Percentiles rank a stretch among this genome's conserved stretches.
phyloP scores from a whole-genome alignment of 306 rosid species.

The Pachyrhizus erosus region DNA sequence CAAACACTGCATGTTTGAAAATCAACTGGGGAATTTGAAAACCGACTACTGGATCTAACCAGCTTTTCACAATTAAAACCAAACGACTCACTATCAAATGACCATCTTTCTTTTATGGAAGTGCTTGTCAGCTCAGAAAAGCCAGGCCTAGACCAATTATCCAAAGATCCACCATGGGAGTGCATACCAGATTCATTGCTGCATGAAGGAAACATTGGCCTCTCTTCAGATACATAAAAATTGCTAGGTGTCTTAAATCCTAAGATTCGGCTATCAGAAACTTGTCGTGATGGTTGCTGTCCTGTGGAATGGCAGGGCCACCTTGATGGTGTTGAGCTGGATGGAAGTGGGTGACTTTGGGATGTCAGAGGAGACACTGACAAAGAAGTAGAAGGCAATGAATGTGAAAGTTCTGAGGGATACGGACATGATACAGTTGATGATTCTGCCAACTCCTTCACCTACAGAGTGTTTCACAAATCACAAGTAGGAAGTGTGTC shows the following conservation, averaged over 20 bases:
- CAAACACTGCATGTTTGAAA: conserved; percentile 69
- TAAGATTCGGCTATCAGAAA: conserved; percentile 64
- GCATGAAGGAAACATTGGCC: conserved; percentile 58
- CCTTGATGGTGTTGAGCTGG: conserved; percentile 64
- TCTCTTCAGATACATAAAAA: conserved; percentile 68
- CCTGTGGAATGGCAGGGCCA: conserved; percentile 68
- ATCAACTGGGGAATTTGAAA: conserved; percentile 68
- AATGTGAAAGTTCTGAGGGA: conserved; percentile 59
- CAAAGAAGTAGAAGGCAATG: conserved; percentile 73
- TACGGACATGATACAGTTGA: conserved; percentile 57
- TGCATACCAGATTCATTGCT: conserved; percentile 67
- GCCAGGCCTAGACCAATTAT: conserved; percentile 87
- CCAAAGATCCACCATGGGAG: conserved; percentile 76
- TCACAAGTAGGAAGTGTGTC: conserved; percentile 22
- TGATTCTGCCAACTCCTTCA: conserved; percentile 58
- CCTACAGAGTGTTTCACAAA: conserved; percentile 52
- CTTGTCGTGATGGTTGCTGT: conserved; percentile 63
- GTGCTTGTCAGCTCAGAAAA: conserved; percentile 79
- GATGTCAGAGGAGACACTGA: conserved; percentile 63
- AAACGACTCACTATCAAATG: conserved; percentile 79
- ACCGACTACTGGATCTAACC: conserved; percentile 63
- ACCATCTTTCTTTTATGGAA: conserved; percentile 81
- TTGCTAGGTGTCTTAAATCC: conserved; percentile 69
- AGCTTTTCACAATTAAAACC: conserved; percentile 70
- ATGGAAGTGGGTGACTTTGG: conserved; percentile 61